phyloP scores from a whole-genome alignment of 805 yeast species.

The Candida ficus region DNA sequence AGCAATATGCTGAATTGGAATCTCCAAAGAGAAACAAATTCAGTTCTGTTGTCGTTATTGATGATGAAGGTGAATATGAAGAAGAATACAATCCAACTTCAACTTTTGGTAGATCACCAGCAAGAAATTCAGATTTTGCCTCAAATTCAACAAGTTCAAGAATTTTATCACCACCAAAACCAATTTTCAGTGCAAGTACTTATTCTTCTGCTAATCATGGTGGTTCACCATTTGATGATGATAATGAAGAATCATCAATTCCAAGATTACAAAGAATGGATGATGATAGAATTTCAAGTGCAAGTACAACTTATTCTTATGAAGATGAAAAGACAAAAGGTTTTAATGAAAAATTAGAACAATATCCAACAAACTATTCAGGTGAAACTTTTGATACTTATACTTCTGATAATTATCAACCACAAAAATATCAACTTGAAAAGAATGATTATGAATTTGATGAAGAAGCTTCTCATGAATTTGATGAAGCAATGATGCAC shows the following conservation, averaged over 20 bases:
- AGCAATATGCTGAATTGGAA: slow-evolving; percentile 61
- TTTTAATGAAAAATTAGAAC: slow-evolving; percentile 20
- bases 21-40: slow-evolving; percentile 62
- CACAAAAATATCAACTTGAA: slow-evolving; percentile 2
- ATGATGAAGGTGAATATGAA: slow-evolving; percentile 34
- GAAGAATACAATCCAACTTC: slow-evolving; percentile 7
- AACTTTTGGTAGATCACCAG: slow-evolving; percentile 30
- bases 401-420: not conserved
- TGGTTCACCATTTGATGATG: slow-evolving; percentile 1
- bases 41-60: slow-evolving; percentile 43
- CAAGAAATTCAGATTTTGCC: slow-evolving; percentile 21
- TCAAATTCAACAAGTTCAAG: slow-evolving; percentile 27
- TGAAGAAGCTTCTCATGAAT: slow-evolving; percentile 25
- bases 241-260: slow-evolving; percentile 3
- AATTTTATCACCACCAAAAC: slow-evolving; percentile 58
- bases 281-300: slow-evolving; percentile 28
- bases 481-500: slow-evolving; percentile 43
- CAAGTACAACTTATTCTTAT: slow-evolving; percentile 21
- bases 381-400: slow-evolving; percentile 38
- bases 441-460: slow-evolving; percentile 10
- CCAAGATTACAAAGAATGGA: slow-evolving; percentile 14
- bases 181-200: slow-evolving; percentile 57
- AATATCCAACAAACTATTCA: slow-evolving; percentile 18
- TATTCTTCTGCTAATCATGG: slow-evolving; percentile 50
- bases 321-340: slow-evolving; percentile 4